Percentiles rank a stretch among this genome's conserved stretches.
Conservation (phyloP, 2,329 filamentous ascomycete genomes). For the Lasiodiplodia citricola region DNA sequence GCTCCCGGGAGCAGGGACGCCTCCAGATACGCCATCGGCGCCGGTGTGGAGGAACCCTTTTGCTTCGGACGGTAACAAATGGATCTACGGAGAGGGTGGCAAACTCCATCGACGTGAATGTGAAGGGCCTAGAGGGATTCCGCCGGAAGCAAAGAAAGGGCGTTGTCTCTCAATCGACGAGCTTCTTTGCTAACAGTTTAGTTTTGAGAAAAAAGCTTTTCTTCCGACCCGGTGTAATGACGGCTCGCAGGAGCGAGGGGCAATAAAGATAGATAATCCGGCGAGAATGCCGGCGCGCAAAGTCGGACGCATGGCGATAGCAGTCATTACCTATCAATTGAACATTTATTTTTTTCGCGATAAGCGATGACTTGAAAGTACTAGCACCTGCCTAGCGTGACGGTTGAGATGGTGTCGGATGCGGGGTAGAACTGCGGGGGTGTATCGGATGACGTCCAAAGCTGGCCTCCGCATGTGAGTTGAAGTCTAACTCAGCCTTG, state of each 20-base stretch:
- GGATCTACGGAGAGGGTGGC: neutral
- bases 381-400: neutral
- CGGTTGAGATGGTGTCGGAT: neutral
- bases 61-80: neutral
- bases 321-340: neutral
- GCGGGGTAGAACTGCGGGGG: neutral
- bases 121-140: neutral
- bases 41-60: conserved; percentile 9
- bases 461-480: neutral
- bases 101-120: neutral
- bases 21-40: neutral
- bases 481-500: neutral
- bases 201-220: neutral
- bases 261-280: neutral
- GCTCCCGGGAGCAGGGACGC: conserved; percentile 16
- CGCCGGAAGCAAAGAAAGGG: conserved; percentile 4
- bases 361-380: neutral
- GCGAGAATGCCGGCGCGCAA: neutral
- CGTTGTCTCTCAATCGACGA: conserved; percentile 15
- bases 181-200: neutral
- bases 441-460: neutral
- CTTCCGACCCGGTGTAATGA: neutral
- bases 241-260: neutral
- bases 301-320: neutral
- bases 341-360: neutral